A percentile compares a stretch with the other conserved stretches of the same genome.
These are phyloP conservation scores for Tillandsia leiboldiana DNA, from an alignment of 176 grass and related monocot genomes.

Conservation along the genomic window DNA sequence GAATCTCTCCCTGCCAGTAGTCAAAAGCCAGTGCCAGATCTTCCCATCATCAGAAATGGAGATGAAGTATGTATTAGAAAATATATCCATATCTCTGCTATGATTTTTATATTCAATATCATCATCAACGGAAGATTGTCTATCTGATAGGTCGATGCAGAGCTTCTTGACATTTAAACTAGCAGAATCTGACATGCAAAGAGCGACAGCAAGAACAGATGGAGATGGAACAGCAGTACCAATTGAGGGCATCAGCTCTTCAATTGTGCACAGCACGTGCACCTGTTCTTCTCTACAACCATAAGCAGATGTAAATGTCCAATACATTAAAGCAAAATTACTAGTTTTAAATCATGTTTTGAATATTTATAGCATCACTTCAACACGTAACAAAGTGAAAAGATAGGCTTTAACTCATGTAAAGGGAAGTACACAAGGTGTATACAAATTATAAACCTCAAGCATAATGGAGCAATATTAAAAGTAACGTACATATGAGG, in stretches of 20 bases:
- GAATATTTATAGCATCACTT: too few relatives aligned
- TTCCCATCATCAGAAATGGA: constrained; percentile 93
- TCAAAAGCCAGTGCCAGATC: constrained; percentile 87
- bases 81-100: constrained; percentile 11
- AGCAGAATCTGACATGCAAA: constrained; percentile 78
- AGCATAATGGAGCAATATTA: too few relatives aligned
- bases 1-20: constrained; percentile 43
- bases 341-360: not conserved
- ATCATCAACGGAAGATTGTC: constrained; percentile 21
- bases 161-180: constrained; percentile 37
- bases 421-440: too few relatives aligned
- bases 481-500: too few relatives aligned
- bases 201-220: constrained; percentile 62
- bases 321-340: constrained; percentile 17
- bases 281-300: constrained; percentile 76
- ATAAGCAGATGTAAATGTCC: constrained; percentile 8
- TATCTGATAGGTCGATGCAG: constrained; percentile 35
- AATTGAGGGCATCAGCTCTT: constrained; percentile 93
- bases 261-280: constrained; percentile 60
- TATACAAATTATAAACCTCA: too few relatives aligned
- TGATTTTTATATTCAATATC: not conserved
- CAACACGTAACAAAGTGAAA: too few relatives aligned
- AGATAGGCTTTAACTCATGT: too few relatives aligned
- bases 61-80: constrained; percentile 39
- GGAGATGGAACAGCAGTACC: constrained; percentile 66